Evolutionary conservation across 2,329 filamentous ascomycete genomes (phyloP), one percentile per base, ranked within the genome.

Genomic region (Tolypocladium paradoxum): DNA sequence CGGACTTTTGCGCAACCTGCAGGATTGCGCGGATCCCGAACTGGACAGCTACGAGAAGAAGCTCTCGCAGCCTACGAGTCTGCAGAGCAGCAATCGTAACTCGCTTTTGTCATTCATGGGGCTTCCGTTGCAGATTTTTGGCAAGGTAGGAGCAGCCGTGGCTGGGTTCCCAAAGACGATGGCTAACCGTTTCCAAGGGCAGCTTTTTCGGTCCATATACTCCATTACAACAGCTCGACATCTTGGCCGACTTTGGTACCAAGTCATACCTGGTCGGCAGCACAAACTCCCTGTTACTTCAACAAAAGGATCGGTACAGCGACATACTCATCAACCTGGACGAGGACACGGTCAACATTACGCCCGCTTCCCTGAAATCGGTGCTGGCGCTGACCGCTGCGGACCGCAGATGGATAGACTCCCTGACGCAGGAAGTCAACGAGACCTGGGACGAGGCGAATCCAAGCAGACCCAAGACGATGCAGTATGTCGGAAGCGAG

Each of bases 201-300:
- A 93, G 90, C 66, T 79, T 99, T 55, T 97, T 96, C 66, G 92
- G 93, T 3, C 93, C 93, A 0, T 99, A 99, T 65, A 99, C 93
- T 1, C 93, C 93, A 20, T 76, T 99, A 20, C 93, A 99, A 69
- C 91, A 96, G 70, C 83, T 99, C 53, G 92, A 99, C 67, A 80
- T 96, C 61, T 79, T 99, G 40, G 92, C 92, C 51, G 92, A 97
- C 70, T 84, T 90, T 61, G 88, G 90, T 43, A 97, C 93, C 22
- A 97, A 96, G 72, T 96, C 92, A 2, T 99, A 97, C 64, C 87
- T 99, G 52, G 91, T 99, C 54, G 93, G 93, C 57, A 96, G 91
- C 60, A 99, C 93, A 37, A 99, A 99, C 68, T 95, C 90, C 6
- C 77, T 99, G 27, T 77, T 99, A 35, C 74, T 99, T 12, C 91